Evolutionary conservation across 495 filamentous ascomycete species (phyloP), one percentile per base, ranked within the genome.

Genomic region (Neurospora sp.): DNA sequence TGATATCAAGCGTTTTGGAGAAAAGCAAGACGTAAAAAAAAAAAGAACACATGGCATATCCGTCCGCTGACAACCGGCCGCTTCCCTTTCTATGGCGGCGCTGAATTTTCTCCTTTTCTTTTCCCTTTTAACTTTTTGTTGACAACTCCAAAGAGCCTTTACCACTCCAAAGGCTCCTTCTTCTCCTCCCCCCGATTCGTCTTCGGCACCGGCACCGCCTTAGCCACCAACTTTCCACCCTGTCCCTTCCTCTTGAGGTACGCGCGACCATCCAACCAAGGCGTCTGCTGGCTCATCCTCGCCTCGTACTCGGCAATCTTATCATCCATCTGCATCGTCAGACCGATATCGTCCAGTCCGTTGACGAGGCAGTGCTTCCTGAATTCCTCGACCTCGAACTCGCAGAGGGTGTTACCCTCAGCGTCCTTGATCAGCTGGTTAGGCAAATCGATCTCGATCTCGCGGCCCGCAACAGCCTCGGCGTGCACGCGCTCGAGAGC

Each of bases 161-260:
- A 99, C 96, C 96, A 99, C 78, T 98, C 94, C 71, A 97, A 84
- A 41, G 96, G 94, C 83, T 99, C 94, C 75, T 88, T 91, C 77
- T 91, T 88, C 74, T 89, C 90, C 77, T 96, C 91, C 1, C 96
- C 96, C 18, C 93, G 85, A 83, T 98, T 98, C 73, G 96, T 98
- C 82, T 89, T 94, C 46, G 95, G 94, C 39, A 98, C 91, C 20
- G 92, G 90, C 31, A 87, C 92, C 23, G 96, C 92, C 82, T 94
- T 90, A n/a, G 91, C 89, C 77, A 89, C 91, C 54, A 94, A 88
- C 73, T 89, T 87, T 38, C 91, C 91, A 42, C 90, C 87, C 72
- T 86, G 85, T 16, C 88, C 88, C 79, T 85, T 86, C 76, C 92
- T 86, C 79, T 89, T 90, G 66, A 99, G 86, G 83, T 97, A 99